A percentile compares a stretch with the other conserved stretches of the same genome.
These are phyloP conservation scores for Xylaria cubensis DNA, from an alignment of 495 filamentous ascomycete species.

Conservation along the genomic window DNA sequence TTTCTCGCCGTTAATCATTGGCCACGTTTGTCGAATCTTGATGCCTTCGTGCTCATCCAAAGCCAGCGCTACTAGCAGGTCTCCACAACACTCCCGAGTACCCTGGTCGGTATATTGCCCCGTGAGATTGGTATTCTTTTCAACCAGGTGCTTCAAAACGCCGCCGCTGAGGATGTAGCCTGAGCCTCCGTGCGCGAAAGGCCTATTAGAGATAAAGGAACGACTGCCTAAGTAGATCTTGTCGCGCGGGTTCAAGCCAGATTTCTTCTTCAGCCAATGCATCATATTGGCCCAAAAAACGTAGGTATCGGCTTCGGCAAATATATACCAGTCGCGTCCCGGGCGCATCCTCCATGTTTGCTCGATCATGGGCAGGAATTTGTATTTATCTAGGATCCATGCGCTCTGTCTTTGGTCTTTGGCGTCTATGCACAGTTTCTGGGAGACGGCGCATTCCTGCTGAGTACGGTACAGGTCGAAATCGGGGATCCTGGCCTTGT, in stretches of 20 bases:
- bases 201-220: constrained; percentile 46
- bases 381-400: constrained; percentile 75
- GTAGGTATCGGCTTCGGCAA: constrained; percentile 74
- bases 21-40: constrained; percentile 52
- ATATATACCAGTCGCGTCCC: constrained; percentile 69
- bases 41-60: constrained; percentile 48
- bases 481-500: constrained; percentile 45
- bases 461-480: constrained; percentile 57
- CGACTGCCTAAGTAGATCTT: constrained; percentile 62
- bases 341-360: constrained; percentile 58
- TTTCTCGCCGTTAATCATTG: constrained; percentile 61
- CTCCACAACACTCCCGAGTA: constrained; percentile 56
- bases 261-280: constrained; percentile 55
- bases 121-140: constrained; percentile 39
- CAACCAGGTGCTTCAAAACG: constrained; percentile 47
- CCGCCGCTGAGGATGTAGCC: constrained; percentile 58
- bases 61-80: constrained; percentile 53
- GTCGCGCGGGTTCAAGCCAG: constrained; percentile 51
- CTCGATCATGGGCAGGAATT: constrained; percentile 71
- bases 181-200: constrained; percentile 58
- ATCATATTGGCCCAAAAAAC: constrained; percentile 68
- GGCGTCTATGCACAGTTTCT: constrained; percentile 42
- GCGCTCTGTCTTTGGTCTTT: constrained; percentile 46
- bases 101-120: constrained; percentile 47
- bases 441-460: constrained; percentile 44